A percentile compares a stretch with the other conserved stretches of the same genome.
Evolutionary conservation across 83 land plant genomes (phyloP).

Genomic region (Diphasiastrum complanatum): DNA sequence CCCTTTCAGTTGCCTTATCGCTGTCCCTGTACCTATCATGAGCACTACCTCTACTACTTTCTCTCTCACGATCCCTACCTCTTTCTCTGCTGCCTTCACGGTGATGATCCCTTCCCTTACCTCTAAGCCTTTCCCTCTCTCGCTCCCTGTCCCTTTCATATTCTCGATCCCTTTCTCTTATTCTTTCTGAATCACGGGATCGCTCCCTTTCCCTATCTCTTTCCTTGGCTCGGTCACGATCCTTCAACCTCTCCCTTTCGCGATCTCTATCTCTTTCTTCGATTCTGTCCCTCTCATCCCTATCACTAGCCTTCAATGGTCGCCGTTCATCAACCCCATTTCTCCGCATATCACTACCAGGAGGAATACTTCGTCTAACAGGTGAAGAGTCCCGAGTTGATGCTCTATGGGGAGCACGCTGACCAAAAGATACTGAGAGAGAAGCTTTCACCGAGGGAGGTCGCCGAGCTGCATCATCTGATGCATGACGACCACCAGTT

Average conservation of each 20-base stretch:
- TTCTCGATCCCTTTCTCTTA: conserved; percentile 27
- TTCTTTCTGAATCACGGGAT: conserved; percentile 19
- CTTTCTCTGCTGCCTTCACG: conserved; percentile 22
- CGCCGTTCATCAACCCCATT: conserved; percentile 29
- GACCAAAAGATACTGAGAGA: conserved; percentile 96
- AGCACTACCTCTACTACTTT: conserved; percentile 17
- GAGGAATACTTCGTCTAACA: conserved; percentile 61
- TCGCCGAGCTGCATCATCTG: conserved; percentile 89
- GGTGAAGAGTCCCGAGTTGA: conserved; percentile 95
- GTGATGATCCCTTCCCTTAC: conserved; percentile 6
- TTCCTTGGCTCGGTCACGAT: conserved; percentile 42
- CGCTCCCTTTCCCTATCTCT: conserved; percentile 36
- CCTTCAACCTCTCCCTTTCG: conserved; percentile 36
- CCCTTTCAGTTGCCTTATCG: conserved; percentile 33
- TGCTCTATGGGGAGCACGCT: conserved; percentile 97
- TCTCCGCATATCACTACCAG: conserved; percentile 32
- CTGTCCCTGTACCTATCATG: conserved; percentile 17
- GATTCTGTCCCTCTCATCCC: conserved; percentile 24
- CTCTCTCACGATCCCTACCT: conserved; percentile 30
- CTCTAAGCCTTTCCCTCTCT: background rate
- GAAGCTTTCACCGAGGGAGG: conserved; percentile 98
- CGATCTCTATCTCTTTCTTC: conserved; percentile 44
- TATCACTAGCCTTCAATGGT: conserved; percentile 23
- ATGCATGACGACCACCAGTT: conserved; percentile 59
- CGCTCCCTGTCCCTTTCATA: background rate